Base-by-base conservation (phyloP, 176 grass and related monocot genomes). In the Thinopyrum elongatum region DNA sequence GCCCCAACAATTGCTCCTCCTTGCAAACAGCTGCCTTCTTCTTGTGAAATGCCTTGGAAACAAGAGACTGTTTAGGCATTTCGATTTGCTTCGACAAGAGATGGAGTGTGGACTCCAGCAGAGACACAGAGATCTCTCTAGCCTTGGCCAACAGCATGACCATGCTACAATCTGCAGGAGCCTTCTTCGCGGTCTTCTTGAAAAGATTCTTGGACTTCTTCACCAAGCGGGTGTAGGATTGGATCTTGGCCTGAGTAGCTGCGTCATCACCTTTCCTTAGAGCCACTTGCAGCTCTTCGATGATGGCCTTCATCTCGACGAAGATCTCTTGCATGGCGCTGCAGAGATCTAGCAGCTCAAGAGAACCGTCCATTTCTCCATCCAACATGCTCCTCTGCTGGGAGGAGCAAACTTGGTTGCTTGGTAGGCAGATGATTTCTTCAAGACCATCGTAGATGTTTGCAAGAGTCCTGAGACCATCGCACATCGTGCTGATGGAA, bases 1-100 rank as follows among this genome's bases (percentile, higher is more conserved):
- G 7, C 19, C 0, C 51, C 23, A 38, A 59, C 69, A 89, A 71
- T 14, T 89, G 82, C 35, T 38, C 67, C 83, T 64, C 78, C 7
- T 42, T 5, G 8, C 59, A 82, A 1, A 51, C 70, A 13, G 53
- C 8, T 6, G 3, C 4, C 34, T 63, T 86, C 51, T 28, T 90
- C 70, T 71, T 86, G 7, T 44, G 34, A 3, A 86, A 71, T 46
- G 78, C 19, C 83, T 49, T 85, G 49, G 0, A 55, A 5, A 55
- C 51, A 55, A 55, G 51, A 55, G 51, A 55, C 51, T 55, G 51
- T 2, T 19, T 19, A 7, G 51, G 51, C 51, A 55, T 55, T 21
- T 55, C 16, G 6, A 55, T 55, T 55, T 55, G 16, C 17, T 55
- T 55, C 51, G 17, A 55, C 16, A 55, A 7, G 0, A 55, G 51